These are phyloP conservation scores for Fusarium sp. DNA, from an alignment of 2,329 filamentous ascomycete species.

Conservation along the genomic window DNA sequence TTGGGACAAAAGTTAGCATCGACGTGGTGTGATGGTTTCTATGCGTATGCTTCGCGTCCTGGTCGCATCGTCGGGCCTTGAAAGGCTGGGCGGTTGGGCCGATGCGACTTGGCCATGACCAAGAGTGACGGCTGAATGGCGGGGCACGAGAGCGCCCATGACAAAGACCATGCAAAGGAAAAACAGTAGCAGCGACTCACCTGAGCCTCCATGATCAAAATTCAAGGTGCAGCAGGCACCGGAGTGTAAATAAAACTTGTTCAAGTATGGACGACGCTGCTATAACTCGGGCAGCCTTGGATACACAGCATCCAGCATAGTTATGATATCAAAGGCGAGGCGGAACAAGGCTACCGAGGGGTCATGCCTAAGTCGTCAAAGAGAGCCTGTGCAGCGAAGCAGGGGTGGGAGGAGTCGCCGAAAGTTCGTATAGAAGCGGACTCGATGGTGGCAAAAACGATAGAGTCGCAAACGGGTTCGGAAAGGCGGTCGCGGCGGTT, in stretches of 20 bases:
- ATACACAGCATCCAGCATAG: constrained; percentile 57
- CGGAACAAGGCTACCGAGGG: constrained; percentile 54
- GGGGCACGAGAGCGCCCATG: constrained; percentile 46
- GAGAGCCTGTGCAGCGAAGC: constrained; percentile 25
- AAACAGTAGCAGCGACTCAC: constrained; percentile 48
- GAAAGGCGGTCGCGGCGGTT: constrained; percentile 27
- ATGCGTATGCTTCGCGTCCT: constrained; percentile 20
- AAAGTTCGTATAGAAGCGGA: constrained; percentile 15
- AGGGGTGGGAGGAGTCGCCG: constrained; percentile 17
- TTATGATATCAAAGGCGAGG: constrained; percentile 49
- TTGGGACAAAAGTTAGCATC: constrained; percentile 28
- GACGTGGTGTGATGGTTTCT: background rate
- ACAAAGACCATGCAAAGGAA: constrained; percentile 18
- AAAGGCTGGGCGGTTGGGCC: constrained; percentile 32
- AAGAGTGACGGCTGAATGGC: constrained; percentile 42
- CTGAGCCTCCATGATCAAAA: constrained; percentile 61
- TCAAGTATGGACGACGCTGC: constrained; percentile 50
- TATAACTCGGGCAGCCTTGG: constrained; percentile 58
- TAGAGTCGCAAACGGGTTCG: constrained; percentile 6
- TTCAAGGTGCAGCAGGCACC: constrained; percentile 32
- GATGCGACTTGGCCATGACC: constrained; percentile 34
- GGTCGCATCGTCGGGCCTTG: constrained; percentile 20
- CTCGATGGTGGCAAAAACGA: background rate
- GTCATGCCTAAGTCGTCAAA: constrained; percentile 51
- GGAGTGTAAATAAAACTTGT: constrained; percentile 2